A percentile compares a stretch with the other conserved stretches of the same genome.
Evolutionary conservation across 768 basidiomycete species (phyloP).

Genomic region (Hydnomerulius pinastri): DNA sequence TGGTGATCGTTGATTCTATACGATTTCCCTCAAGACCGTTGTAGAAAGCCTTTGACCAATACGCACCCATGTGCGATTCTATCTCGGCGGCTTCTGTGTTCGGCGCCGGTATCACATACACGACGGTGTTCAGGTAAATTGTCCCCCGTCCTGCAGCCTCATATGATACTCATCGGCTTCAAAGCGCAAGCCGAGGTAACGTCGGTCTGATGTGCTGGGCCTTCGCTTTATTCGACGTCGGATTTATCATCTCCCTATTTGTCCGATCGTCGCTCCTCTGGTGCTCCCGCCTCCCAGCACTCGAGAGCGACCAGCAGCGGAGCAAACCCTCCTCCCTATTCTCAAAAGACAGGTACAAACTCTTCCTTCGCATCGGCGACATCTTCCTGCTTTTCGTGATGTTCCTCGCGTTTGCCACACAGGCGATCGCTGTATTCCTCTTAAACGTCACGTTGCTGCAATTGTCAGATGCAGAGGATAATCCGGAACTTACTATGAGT

Average conservation of each 20-base stretch:
- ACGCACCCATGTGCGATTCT: background rate
- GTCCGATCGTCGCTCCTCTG: background rate
- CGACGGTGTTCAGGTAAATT: slow-evolving; percentile 24
- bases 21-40: background rate
- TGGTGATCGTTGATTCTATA: background rate
- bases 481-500: background rate
- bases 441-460: background rate
- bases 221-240: slow-evolving; percentile 27
- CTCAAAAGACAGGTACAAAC: background rate
- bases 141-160: background rate
- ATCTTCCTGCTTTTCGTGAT: background rate
- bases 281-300: background rate
- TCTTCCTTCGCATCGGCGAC: background rate
- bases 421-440: background rate
- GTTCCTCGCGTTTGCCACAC: background rate
- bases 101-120: slow-evolving; percentile 26
- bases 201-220: slow-evolving; percentile 26
- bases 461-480: background rate
- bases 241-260: slow-evolving; percentile 14
- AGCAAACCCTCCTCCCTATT: background rate
- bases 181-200: slow-evolving; percentile 21
- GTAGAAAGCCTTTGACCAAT: background rate
- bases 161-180: background rate
- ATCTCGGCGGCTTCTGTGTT: background rate
- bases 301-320: background rate